Percentiles rank a stretch among this genome's conserved stretches.
These are phyloP conservation scores for Oxyria digyna DNA, from an alignment of 148 eudicot genomes.

Conservation along the genomic window DNA sequence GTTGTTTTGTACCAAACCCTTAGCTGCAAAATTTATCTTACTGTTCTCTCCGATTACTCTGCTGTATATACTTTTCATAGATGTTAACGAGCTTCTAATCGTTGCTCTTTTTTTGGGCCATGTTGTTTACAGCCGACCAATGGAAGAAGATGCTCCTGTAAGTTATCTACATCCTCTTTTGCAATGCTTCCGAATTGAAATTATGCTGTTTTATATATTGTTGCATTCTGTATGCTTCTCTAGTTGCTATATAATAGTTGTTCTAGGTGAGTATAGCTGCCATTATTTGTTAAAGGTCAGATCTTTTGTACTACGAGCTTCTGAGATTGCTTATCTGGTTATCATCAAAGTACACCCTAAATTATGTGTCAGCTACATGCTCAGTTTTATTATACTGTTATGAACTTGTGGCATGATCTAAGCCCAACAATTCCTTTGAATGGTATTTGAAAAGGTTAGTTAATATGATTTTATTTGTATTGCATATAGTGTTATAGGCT, in stretches of 20 bases:
- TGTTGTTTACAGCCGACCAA: constrained; percentile 41
- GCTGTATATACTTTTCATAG: background rate
- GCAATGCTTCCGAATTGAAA: too few relatives aligned
- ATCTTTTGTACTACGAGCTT: background rate
- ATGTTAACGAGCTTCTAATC: background rate
- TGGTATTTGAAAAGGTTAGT: background rate
- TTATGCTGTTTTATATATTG: too few relatives aligned
- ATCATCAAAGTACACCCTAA: background rate
- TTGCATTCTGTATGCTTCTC: too few relatives aligned
- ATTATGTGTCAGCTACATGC: too few relatives aligned
- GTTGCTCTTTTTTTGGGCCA: background rate
- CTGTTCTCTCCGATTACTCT: too few relatives aligned
- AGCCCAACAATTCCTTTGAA: background rate
- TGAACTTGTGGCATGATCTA: background rate
- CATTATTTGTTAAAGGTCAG: background rate
- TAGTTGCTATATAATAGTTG: too few relatives aligned
- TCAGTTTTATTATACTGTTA: too few relatives aligned
- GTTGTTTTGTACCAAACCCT: background rate
- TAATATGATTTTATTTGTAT: too few relatives aligned
- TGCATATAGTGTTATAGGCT: too few relatives aligned
- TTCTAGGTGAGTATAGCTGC: background rate
- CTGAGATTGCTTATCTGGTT: constrained; percentile 1
- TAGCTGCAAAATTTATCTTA: background rate
- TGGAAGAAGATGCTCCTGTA: constrained; percentile 69
- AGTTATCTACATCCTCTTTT: too few relatives aligned